These are phyloP conservation scores for Aspergillus jensenii DNA, from an alignment of 2,329 filamentous ascomycete genomes.

Conservation along the genomic window DNA sequence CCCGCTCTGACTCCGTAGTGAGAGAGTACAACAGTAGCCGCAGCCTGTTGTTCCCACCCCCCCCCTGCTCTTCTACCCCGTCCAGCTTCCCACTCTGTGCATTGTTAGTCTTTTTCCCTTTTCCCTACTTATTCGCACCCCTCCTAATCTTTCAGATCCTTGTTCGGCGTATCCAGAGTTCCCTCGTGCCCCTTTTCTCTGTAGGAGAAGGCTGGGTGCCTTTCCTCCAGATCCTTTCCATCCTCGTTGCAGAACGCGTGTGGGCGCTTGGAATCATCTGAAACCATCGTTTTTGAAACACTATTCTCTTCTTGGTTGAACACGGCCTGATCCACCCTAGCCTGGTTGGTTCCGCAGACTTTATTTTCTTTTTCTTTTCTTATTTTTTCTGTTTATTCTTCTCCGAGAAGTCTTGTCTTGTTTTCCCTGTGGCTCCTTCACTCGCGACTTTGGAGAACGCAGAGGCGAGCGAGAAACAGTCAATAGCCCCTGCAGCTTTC, in stretches of 20 bases:
- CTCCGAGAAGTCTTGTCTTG: constrained; percentile 16
- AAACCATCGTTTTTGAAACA: constrained; percentile 28
- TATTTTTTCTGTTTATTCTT: constrained; percentile 20
- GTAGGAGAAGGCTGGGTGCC: constrained; percentile 12
- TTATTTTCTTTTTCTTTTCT: constrained; percentile 16
- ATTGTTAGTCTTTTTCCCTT: constrained; percentile 15
- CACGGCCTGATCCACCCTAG: constrained; percentile 19
- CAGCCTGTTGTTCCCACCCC: constrained; percentile 19
- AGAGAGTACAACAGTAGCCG: constrained; percentile 24
- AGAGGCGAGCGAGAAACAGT: constrained; percentile 16
- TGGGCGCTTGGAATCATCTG: constrained; percentile 24
- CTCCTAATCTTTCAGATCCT: constrained; percentile 16
- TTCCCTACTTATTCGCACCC: constrained; percentile 9
- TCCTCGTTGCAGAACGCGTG: constrained; percentile 13
- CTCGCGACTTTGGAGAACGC: constrained; percentile 5
- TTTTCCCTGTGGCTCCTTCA: constrained; percentile 15
- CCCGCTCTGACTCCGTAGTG: constrained; percentile 14
- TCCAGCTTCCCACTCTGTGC: constrained; percentile 18
- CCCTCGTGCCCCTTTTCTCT: constrained; percentile 13
- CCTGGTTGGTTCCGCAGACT: constrained; percentile 21
- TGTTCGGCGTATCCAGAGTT: constrained; percentile 13
- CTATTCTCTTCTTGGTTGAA: constrained; percentile 21
- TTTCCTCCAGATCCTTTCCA: constrained; percentile 14
- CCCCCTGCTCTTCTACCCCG: constrained; percentile 16
- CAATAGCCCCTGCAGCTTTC: constrained; percentile 34